phyloP scores from a whole-genome alignment of 768 basidiomycete species.

The Kwoniella mangroviensis region DNA sequence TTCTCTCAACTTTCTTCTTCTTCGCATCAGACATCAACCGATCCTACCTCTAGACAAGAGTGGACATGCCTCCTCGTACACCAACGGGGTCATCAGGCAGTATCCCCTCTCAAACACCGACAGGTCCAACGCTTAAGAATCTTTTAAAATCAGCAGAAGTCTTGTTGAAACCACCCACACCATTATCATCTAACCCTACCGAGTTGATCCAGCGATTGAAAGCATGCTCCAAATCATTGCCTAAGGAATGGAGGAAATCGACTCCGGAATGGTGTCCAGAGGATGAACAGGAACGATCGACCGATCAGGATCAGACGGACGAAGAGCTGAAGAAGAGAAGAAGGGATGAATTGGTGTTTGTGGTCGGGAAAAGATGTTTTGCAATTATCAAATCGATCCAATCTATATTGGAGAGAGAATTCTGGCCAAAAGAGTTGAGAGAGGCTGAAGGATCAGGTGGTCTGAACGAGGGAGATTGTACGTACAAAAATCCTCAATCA shows the following conservation, averaged over 20 bases:
- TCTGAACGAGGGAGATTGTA: not conserved
- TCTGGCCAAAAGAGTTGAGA: conserved; percentile 33
- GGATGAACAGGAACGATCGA: conserved; percentile 18
- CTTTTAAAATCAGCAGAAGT: conserved; percentile 24
- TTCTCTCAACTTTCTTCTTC: not conserved
- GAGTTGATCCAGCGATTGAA: conserved; percentile 26
- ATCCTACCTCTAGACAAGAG: not conserved
- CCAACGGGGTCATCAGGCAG: conserved; percentile 1
- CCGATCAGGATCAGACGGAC: conserved; percentile 12
- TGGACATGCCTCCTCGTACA: conserved; percentile 11
- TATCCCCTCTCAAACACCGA: too few species aligned
- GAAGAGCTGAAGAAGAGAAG: conserved; percentile 21
- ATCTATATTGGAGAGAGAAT: conserved; percentile 30
- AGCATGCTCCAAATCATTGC: conserved; percentile 22
- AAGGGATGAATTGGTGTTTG: conserved; percentile 23
- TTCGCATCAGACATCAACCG: not conserved
- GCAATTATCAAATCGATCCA: conserved; percentile 31
- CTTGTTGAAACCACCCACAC: conserved; percentile 33
- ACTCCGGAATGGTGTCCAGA: conserved; percentile 10
- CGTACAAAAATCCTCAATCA: not conserved
- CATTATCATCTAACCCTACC: conserved; percentile 24
- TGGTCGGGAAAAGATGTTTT: conserved; percentile 37
- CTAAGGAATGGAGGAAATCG: conserved; percentile 26
- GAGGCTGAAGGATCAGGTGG: conserved; percentile 2
- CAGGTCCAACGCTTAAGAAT: conserved; percentile 16